These are phyloP conservation scores for Phylloporus gajari DNA, from an alignment of 1,284 basidiomycete genomes.

Conservation along the genomic window DNA sequence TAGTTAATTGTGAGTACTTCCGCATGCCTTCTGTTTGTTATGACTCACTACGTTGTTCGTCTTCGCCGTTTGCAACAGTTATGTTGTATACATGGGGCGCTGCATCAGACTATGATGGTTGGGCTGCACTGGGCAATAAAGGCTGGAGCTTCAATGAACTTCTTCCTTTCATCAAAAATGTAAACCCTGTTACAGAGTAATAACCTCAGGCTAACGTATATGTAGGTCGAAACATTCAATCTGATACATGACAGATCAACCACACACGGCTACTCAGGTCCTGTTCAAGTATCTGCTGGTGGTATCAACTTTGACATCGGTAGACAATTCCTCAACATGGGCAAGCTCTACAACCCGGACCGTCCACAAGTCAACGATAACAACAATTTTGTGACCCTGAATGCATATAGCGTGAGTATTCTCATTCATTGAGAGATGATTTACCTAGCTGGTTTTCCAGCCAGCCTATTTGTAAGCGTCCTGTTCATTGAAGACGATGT, in stretches of 20 bases:
- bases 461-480: constrained; percentile 15
- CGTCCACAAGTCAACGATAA: constrained; percentile 34
- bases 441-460: constrained; percentile 9
- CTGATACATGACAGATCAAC: constrained; percentile 42
- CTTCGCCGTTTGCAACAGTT: not conserved
- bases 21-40: too few species aligned
- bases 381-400: constrained; percentile 27
- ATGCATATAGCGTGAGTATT: constrained; percentile 50
- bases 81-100: constrained; percentile 9
- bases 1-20: constrained; percentile 42
- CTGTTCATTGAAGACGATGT: too few species aligned
- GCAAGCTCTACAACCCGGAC: constrained; percentile 54
- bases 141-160: constrained; percentile 15
- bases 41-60: not conserved
- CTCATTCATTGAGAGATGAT: not conserved
- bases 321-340: constrained; percentile 59
- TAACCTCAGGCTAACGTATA: not conserved
- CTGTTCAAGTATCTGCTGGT: constrained; percentile 60
- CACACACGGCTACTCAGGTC: constrained; percentile 65
- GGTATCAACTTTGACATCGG: constrained; percentile 50
- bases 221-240: constrained; percentile 64
- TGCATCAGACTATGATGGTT: constrained; percentile 13
- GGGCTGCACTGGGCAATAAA: constrained; percentile 8
- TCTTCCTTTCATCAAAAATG: constrained; percentile 64
- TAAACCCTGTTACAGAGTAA: constrained; percentile 21